Conservation (phyloP, 2,329 filamentous ascomycete species). For the Colletotrichum sp. region DNA sequence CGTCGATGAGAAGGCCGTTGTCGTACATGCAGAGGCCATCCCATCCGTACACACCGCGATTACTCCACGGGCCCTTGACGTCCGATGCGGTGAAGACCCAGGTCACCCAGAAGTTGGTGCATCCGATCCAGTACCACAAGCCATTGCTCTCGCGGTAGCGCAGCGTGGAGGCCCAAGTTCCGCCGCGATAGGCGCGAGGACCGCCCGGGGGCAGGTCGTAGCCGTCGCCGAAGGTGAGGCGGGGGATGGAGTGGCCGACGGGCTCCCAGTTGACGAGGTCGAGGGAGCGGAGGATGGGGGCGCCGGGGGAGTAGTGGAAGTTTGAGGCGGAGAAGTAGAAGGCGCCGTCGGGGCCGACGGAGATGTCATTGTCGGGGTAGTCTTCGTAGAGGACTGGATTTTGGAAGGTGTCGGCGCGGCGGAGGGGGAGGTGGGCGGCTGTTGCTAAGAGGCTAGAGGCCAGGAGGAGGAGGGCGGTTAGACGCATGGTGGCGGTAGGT, state of each 20-base stretch:
- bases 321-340: conserved; percentile 63
- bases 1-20: conserved; percentile 61
- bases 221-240: conserved; percentile 48
- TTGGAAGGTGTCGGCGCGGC: conserved; percentile 34
- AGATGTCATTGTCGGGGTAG: conserved; percentile 59
- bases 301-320: conserved; percentile 62
- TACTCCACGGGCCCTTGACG: conserved; percentile 47
- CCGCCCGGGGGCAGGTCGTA: conserved; percentile 49
- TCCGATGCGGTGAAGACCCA: conserved; percentile 57
- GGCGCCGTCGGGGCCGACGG: conserved; percentile 51
- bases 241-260: conserved; percentile 49
- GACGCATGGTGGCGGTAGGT: not conserved
- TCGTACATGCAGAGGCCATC: conserved; percentile 60
- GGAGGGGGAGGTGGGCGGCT: not conserved
- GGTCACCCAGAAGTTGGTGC: conserved; percentile 53
- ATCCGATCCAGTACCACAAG: conserved; percentile 64
- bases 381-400: conserved; percentile 63
- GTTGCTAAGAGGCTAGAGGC: not conserved
- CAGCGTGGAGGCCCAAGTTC: conserved; percentile 62
- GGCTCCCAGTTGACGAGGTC: conserved; percentile 60
- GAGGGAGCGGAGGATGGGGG: conserved; percentile 59
- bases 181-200: conserved; percentile 52
- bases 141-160: conserved; percentile 54
- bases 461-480: not conserved
- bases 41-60: conserved; percentile 35